Percentiles rank a stretch among this genome's conserved stretches.
phyloP scores from a whole-genome alignment of 768 basidiomycete species.

The Suillus lakei region DNA sequence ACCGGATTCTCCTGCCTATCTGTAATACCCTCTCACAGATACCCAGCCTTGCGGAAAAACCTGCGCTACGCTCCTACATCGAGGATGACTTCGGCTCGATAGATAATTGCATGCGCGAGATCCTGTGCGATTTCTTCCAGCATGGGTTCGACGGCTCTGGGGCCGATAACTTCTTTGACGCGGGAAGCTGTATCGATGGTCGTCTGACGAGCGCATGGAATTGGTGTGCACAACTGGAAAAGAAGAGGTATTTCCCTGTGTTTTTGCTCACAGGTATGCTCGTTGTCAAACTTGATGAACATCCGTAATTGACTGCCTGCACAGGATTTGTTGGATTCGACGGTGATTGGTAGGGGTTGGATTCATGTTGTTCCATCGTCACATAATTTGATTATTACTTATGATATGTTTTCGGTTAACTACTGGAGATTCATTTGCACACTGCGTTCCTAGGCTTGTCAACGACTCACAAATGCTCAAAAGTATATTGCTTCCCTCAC shows the following conservation, averaged over 20 bases:
- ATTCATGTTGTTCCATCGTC: background rate
- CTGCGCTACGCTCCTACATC: slow-evolving; percentile 75
- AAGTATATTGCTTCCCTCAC: slow-evolving; percentile 45
- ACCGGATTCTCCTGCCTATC: slow-evolving; percentile 86
- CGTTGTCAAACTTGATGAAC: background rate
- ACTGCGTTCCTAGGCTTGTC: background rate
- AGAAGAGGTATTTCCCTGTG: slow-evolving; percentile 82
- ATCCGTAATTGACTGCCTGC: slow-evolving; percentile 6
- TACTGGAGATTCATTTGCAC: background rate
- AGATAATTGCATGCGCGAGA: slow-evolving; percentile 70
- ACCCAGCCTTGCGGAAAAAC: slow-evolving; percentile 64
- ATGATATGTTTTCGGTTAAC: background rate
- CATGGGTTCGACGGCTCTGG: slow-evolving; percentile 91
- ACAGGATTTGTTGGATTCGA: slow-evolving; percentile 85
- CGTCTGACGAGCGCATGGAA: slow-evolving; percentile 91
- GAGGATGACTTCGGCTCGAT: slow-evolving; percentile 82
- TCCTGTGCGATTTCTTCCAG: slow-evolving; percentile 83
- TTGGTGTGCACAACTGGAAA: slow-evolving; percentile 86
- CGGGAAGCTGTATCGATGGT: slow-evolving; percentile 84
- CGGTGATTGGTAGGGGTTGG: slow-evolving; percentile 71
- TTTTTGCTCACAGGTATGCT: slow-evolving; percentile 76
- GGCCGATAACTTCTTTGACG: slow-evolving; percentile 91
- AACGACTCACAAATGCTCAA: slow-evolving; percentile 16
- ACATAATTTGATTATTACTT: background rate
- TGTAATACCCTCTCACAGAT: slow-evolving; percentile 83